Base-by-base conservation (phyloP, 345 rosid genomes). In the Stellera chamaejasme region DNA sequence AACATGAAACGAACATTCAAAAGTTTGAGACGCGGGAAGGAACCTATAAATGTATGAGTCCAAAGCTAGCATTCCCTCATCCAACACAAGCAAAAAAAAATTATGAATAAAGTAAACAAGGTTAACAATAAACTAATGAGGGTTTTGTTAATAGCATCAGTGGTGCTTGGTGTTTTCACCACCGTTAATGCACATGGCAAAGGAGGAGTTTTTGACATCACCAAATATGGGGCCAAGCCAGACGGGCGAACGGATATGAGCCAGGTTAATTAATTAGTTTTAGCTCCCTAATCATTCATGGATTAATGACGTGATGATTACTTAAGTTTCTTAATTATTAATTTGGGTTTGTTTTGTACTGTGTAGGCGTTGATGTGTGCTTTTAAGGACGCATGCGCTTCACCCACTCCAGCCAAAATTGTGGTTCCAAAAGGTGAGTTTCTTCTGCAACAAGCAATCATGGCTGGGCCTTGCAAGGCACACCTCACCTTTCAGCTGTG, bases 391-490 rank as follows among this genome's bases (percentile, higher is more conserved):
- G 84, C 89, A 2, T 85, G 89, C 43, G 73, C 64, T n/a, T 60
- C 79, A 3, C 46, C 74, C 6, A 60, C 43, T 45, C 64, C 75
- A 11, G 73, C 74, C 45, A 58, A 56, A 55, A 14, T 82, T 19
- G 1, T 65, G 50, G 73, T 82, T 46, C 89, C 89, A 0, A 53
- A 28, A 41, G 89, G 84, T 42, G 60, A 65, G 2, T 78, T 55
- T 51, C 16, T 0, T 11, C 57, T 78, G 47, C 54, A 70, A 12
- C 43, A 47, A 16, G 58, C 72, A 23, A 39, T 2, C 13, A 50
- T 87, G 48, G 27, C 5, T 19, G 88, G 82, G 44, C 89, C 84
- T 44, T 87, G 85, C 66, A 76, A 72, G 67, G 76, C 69, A 44
- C 68, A 68, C 3, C 5, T 66, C 2, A 66, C 66, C 65, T 10